Evolutionary conservation across 1,139 yeast species (phyloP), one percentile per base, ranked within the genome.

Genomic region (Blastobotrys illinoisensis): DNA sequence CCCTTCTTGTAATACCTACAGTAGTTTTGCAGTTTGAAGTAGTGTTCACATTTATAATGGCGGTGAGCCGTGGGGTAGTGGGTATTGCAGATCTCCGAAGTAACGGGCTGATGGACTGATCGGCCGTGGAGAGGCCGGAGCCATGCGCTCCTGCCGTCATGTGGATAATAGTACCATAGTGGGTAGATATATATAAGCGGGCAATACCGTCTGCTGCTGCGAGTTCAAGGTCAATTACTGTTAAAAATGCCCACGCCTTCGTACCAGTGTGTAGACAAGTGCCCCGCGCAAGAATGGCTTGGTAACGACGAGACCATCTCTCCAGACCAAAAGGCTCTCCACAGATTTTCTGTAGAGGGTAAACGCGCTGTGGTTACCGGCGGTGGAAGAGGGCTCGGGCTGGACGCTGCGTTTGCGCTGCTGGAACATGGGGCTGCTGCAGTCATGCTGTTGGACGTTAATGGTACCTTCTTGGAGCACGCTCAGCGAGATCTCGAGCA

Each of bases 341-440:
- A 2, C 3, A 44, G 56, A 7, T 53, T 53, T 40, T 21, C 49
- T 9, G 56, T 53, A 2, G 16, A 23, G 9, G 51, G 51, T 13
- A 50, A 50, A 23, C 20, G 16, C 20, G 56, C 56, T 6, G 51
- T 46, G 5, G 26, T 54, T 46, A 54, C 54, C 18, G 56, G 56
- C 19, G 56, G 52, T 7, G 53, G 54, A 1, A 45, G 53, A 3
- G 56, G 56, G 4, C 2, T 54, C n/a, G 56, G 53, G 5, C 21
- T 51, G 11, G 54, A 51, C 20, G 44, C 52, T 9, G 46, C 54
- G 9, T 21, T 40, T 16, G 50, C 54, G 18, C 46, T 54, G 7
- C 45, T 54, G 14, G 54, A 54, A 44, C 52, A 54, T 32, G 56
- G 54, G 3, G 49, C 51, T 2, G 50, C 32, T 2, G 57, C 55